Conservation (phyloP, 2,329 filamentous ascomycete species). For the Cladosporium cucumerinum region DNA sequence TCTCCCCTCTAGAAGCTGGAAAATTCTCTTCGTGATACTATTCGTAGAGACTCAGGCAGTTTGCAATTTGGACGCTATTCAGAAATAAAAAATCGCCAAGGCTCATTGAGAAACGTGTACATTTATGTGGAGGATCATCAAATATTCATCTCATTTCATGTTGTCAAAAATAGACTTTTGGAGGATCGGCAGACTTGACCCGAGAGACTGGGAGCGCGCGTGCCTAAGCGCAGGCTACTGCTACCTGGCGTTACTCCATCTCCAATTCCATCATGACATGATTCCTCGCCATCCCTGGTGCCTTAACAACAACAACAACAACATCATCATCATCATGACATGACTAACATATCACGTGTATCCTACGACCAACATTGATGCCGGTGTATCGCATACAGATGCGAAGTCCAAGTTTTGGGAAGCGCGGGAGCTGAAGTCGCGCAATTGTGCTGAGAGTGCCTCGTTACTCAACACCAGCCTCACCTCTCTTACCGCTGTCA, state of each 20-base stretch:
- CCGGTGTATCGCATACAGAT: not conserved
- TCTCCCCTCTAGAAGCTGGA: not conserved
- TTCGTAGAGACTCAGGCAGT: not conserved
- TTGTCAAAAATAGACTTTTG: not conserved
- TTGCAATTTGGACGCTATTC: not conserved
- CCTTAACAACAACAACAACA: not conserved
- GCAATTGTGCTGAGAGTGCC: not conserved
- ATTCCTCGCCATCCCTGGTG: not conserved
- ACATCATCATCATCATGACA: not conserved
- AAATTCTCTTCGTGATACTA: not conserved
- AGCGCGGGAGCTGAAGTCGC: conserved; percentile 8
- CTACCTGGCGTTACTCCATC: conserved; percentile 9
- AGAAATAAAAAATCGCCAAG: not conserved
- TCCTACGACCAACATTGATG: conserved; percentile 15
- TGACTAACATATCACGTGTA: conserved; percentile 2
- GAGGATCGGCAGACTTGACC: not conserved
- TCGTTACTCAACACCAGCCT: not conserved
- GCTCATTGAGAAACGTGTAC: not conserved
- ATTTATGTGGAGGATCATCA: not conserved
- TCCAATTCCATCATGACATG: not conserved
- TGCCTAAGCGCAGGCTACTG: not conserved
- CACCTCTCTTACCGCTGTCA: not conserved
- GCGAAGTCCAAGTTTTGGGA: not conserved
- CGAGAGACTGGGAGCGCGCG: not conserved
- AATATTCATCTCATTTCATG: not conserved